Evolutionary conservation across 345 rosid species (phyloP).

Genomic region (Punica granatum): DNA sequence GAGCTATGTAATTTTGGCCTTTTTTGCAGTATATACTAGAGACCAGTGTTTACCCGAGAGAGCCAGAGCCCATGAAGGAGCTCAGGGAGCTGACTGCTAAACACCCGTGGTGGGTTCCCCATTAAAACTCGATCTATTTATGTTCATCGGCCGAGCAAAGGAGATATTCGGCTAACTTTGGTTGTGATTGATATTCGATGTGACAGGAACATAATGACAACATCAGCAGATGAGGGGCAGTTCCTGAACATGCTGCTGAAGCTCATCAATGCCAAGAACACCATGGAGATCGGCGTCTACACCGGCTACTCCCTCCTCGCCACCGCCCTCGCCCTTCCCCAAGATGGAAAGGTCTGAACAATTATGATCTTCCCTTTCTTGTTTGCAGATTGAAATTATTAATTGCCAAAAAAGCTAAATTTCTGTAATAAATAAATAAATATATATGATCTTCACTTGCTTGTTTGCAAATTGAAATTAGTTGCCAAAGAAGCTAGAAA

Average conservation of each 20-base stretch:
- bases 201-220: slow-evolving; percentile 89
- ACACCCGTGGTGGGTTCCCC: slow-evolving; percentile 69
- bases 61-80: slow-evolving; percentile 94
- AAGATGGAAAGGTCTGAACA: slow-evolving; percentile 61
- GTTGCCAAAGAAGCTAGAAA: not conserved
- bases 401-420: not conserved
- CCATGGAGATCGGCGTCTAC: slow-evolving; percentile 99
- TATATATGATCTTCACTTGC: too few species aligned
- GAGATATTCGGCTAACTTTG: not conserved
- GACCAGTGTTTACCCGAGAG: slow-evolving; percentile 96
- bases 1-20: too few species aligned
- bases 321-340: slow-evolving; percentile 96
- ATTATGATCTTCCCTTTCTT: not conserved
- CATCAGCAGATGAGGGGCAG: slow-evolving; percentile 98
- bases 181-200: not conserved
- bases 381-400: not conserved
- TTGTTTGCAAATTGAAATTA: not conserved
- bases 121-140: not conserved
- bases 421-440: too few species aligned
- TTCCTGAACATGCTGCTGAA: slow-evolving; percentile 86
- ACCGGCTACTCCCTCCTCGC: slow-evolving; percentile 97
- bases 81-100: slow-evolving; percentile 89
- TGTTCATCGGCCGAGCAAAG: too few species aligned
- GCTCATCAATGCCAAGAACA: slow-evolving; percentile 96
- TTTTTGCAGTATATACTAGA: slow-evolving; percentile 72